phyloP scores from a whole-genome alignment of 2,329 filamentous ascomycete species.

The Annulohypoxylon truncatum region DNA sequence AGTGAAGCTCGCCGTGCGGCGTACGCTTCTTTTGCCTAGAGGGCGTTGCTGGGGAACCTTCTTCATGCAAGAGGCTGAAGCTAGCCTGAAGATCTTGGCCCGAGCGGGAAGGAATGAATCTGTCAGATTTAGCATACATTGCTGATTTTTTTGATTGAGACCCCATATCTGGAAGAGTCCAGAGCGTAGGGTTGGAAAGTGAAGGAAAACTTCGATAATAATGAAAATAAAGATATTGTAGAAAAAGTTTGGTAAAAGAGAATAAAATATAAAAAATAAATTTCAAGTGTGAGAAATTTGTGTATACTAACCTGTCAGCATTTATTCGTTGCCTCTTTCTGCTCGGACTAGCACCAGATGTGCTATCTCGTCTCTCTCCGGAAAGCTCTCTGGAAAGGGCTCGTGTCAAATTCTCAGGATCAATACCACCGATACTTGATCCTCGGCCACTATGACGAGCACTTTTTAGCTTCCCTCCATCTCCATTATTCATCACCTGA shows the following conservation, averaged over 20 bases:
- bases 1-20: constrained; percentile 90
- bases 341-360: constrained; percentile 65
- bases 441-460: constrained; percentile 52
- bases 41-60: constrained; percentile 91
- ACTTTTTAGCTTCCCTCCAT: constrained; percentile 51
- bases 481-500: constrained; percentile 56
- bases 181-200: background rate
- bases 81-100: constrained; percentile 94
- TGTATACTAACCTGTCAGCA: constrained; percentile 66
- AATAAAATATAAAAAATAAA: no score
- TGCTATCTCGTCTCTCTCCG: constrained; percentile 63
- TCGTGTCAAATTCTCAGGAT: constrained; percentile 62
- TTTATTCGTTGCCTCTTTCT: constrained; percentile 71
- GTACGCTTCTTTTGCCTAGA: constrained; percentile 86
- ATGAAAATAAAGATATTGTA: background rate
- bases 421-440: constrained; percentile 55
- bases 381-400: constrained; percentile 65
- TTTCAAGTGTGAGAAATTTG: background rate
- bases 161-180: background rate
- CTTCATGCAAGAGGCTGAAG: constrained; percentile 91
- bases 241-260: background rate
- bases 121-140: constrained; percentile 52
- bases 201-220: background rate
- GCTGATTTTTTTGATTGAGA: background rate
- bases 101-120: constrained; percentile 94